Base-by-base conservation (phyloP, 2,329 filamentous ascomycete genomes). In the Hirsutella thompsonii region DNA sequence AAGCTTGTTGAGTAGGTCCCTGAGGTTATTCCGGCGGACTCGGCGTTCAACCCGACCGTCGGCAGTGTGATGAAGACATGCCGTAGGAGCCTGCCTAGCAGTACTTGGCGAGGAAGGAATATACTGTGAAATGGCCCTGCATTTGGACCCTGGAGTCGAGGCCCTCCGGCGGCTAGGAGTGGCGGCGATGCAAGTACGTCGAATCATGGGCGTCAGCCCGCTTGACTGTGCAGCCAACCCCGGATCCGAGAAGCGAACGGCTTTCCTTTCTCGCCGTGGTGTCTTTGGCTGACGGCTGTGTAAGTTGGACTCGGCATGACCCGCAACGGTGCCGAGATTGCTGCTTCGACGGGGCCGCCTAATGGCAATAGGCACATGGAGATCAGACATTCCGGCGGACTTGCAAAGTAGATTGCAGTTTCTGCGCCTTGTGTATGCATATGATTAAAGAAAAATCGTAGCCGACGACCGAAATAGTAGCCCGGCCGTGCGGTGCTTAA, bases 191-290 rank as follows among this genome's bases (percentile, higher is more conserved):
- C 64, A 65, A 0, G 75, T 65, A 18, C 73, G 68, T 30, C 63
- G 63, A 35, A 80, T 59, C 59, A 77, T 71, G 1, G 76, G 76
- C 1, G 76, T 79, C 21, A 80, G 55, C 2, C 76, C 75, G 1
- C 69, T 76, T 2, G 67, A 63, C 30, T 26, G 3, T 0, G 59
- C 52, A 1, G 63, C 23, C 23, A 26, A 61, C 0, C 70, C 73
- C 8, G 73, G 72, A 33, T 79, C 74, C 0, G 76, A 79, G 56
- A 79, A 77, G 30, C 75, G 70, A 19, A 78, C 73, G 42, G 63
- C 62, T 47, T 70, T 72, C 49, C 65, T 71, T 2, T 44, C 41
- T 26, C 51, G 47, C 26, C 49, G 48, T 9, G 60, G 60, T 2
- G 60, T 63, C 41, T 48, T 56, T 36, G 52, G 50, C 2, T 41